A percentile compares a stretch with the other conserved stretches of the same genome.
Conservation (phyloP, 1,284 basidiomycete species). For the Hemileia vastatrix region DNA sequence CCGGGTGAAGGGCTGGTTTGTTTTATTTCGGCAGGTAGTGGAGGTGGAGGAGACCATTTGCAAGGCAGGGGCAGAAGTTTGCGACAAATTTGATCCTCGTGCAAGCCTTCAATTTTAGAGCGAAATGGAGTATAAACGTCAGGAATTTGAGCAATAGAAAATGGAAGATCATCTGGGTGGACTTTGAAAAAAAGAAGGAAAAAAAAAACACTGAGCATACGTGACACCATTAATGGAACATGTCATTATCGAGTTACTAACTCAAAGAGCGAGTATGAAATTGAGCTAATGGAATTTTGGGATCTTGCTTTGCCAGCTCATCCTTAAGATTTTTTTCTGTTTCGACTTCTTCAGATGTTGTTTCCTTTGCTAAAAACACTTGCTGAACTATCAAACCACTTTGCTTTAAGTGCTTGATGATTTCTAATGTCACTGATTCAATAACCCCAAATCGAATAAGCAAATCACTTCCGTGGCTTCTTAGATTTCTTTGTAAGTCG, state of each 20-base stretch:
- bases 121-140: constrained; percentile 51
- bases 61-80: constrained; percentile 33
- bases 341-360: constrained; percentile 27
- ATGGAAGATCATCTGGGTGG: constrained; percentile 48
- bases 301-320: background rate
- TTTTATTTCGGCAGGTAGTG: constrained; percentile 28
- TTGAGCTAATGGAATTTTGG: constrained; percentile 3
- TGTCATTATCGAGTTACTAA: too few species aligned
- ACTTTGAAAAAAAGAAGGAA: constrained; percentile 28
- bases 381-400: constrained; percentile 46
- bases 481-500: constrained; percentile 47
- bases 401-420: constrained; percentile 45
- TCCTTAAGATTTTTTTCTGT: constrained; percentile 9
- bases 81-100: constrained; percentile 42
- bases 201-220: background rate
- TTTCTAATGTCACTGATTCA: constrained; percentile 45
- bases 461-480: constrained; percentile 47
- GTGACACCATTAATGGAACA: constrained; percentile 32
- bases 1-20: constrained; percentile 40
- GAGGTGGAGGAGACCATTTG: constrained; percentile 25
- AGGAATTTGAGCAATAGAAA: constrained; percentile 46
- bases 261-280: constrained; percentile 18
- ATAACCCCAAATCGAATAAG: constrained; percentile 50
- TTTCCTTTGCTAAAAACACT: constrained; percentile 49
- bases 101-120: constrained; percentile 48